Conservation (phyloP, 139 green algal species). For the Tetradesmus lagerheimii region DNA sequence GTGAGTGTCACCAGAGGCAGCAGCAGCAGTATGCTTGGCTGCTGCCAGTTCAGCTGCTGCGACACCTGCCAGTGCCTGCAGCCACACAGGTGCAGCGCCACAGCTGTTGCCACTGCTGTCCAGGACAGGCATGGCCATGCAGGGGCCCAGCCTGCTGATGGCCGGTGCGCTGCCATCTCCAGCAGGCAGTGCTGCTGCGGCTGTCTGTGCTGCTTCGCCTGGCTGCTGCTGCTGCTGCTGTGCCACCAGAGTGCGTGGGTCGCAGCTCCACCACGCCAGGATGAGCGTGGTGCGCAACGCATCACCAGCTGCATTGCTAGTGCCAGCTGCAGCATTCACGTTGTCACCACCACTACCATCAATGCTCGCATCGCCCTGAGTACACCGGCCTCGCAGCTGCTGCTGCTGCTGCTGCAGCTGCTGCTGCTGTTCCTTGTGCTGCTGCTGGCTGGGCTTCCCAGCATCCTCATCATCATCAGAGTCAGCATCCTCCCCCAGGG, state of each 20-base stretch:
- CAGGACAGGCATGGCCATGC: background rate
- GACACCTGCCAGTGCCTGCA: background rate
- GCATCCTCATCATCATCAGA: no score
- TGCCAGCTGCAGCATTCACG: background rate
- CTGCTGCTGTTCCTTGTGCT: no score
- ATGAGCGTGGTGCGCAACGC: slow-evolving; percentile 56
- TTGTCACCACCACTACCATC: background rate
- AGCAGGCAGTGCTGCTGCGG: background rate
- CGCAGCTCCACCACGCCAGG: slow-evolving; percentile 54
- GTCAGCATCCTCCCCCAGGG: background rate
- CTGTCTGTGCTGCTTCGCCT: background rate
- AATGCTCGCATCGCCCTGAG: background rate
- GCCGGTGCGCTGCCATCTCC: background rate
- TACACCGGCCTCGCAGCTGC: background rate
- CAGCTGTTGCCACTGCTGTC: background rate
- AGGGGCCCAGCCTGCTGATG: background rate
- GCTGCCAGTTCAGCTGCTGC: background rate
- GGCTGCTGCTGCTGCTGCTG: background rate
- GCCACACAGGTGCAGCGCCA: background rate
- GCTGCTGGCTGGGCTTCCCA: no score
- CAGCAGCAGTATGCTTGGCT: background rate
- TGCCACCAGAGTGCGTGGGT: slow-evolving; percentile 12
- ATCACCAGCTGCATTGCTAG: background rate
- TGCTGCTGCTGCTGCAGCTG: slow-evolving; percentile 1
- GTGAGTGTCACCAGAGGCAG: background rate